Conservation (phyloP, 495 filamentous ascomycete genomes). For the Wilcoxina mikolae region DNA sequence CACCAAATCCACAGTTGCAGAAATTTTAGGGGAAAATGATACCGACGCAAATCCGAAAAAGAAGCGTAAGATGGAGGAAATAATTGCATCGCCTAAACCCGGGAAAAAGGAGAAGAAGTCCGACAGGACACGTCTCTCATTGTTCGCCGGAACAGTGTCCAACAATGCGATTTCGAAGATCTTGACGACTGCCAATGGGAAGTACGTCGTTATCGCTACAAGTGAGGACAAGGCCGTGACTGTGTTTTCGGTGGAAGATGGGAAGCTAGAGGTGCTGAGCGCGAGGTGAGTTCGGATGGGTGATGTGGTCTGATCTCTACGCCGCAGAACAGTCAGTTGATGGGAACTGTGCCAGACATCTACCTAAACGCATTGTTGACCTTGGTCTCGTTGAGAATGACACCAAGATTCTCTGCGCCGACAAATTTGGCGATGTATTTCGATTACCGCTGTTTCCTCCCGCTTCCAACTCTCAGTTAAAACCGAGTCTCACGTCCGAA, state of each 20-base stretch:
- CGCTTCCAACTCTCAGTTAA: background rate
- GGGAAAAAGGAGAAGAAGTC: constrained; percentile 9
- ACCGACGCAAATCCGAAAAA: constrained; percentile 6
- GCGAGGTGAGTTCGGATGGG: constrained; percentile 51
- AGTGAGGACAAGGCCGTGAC: constrained; percentile 80
- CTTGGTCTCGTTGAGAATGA: constrained; percentile 53
- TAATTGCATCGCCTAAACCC: background rate
- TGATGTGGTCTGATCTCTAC: background rate
- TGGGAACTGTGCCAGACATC: constrained; percentile 26
- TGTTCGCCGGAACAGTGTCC: background rate
- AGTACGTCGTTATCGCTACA: constrained; percentile 61
- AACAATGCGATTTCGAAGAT: constrained; percentile 21
- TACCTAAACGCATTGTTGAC: constrained; percentile 78
- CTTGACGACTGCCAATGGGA: constrained; percentile 38
- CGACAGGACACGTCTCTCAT: background rate
- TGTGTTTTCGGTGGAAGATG: constrained; percentile 55
- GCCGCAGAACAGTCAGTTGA: background rate
- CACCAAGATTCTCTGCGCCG: constrained; percentile 57
- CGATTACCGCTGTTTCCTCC: constrained; percentile 58
- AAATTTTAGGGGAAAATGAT: background rate
- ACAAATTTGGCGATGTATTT: constrained; percentile 96
- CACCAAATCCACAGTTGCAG: background rate
- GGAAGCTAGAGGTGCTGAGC: constrained; percentile 51
- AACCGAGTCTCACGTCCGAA: background rate
- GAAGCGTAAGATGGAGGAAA: constrained; percentile 18